Evolutionary conservation across 2,329 filamentous ascomycete species (phyloP), one percentile per base, ranked within the genome.

Genomic region (Arthroderma sp.): DNA sequence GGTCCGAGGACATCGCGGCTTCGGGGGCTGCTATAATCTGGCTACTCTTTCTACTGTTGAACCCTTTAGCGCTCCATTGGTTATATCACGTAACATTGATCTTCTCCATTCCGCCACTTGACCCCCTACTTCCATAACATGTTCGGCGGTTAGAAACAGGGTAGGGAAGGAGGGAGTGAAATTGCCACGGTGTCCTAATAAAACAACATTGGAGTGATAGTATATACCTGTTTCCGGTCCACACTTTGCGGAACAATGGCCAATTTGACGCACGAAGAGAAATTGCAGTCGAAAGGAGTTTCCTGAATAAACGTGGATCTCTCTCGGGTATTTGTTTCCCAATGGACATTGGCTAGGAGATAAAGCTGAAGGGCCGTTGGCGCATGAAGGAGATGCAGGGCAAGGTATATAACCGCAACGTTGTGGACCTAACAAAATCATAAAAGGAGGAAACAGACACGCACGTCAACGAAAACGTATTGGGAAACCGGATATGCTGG

Each of bases 1-100:
- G 37, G 33, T 58, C 59, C 31, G 54, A 37, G 19, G 54, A 53
- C 59, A 60, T 60, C n/a, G 53, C 54, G 33, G 53, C 38, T 41
- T 31, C 37, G 19, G 37, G 13, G 15, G 37, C 9, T 25, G 38
- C 37, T 33, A 21, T 33, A 44, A 43, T 25, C 37, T 35, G 31
- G 9, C 39, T 44, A 44, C 39, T 57, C 9, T 39, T 49, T 33
- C 57, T 59, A 51, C 37, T 28, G 19, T 11, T 31, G 15, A 31
- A 38, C 28, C 13, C 28, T 31, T 59, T 56, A 59, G 58, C 49
- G 49, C 35, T 41, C 41, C 6, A 15, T 47, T 39, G 17, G 31
- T 41, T 15, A 44, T 21, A 47, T 55, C 35, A 51, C 13, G 9
- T 31, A 25, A 11, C 15, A 17, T 39, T 15, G 6, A 53, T 4